A percentile compares a stretch with the other conserved stretches of the same genome.
phyloP scores from a whole-genome alignment of 441 rosid species.

The Geranium incanum region DNA sequence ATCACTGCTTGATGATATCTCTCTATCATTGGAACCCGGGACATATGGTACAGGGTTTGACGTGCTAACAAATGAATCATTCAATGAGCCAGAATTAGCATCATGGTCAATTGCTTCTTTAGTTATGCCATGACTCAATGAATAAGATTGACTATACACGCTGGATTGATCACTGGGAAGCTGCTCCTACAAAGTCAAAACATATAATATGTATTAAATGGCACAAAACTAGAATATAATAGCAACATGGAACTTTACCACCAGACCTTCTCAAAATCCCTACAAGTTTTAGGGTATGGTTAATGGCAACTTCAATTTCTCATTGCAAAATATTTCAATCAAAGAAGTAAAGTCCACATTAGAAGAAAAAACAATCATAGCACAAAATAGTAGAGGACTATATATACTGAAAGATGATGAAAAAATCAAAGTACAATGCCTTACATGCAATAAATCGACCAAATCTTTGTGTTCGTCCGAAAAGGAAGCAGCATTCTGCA shows the following conservation, averaged over 20 bases:
- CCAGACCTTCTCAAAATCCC: background rate
- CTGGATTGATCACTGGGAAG: slow-evolving; percentile 30
- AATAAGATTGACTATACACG: slow-evolving; percentile 35
- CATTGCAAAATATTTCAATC: background rate
- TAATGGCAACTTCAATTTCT: background rate
- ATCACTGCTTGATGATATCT: slow-evolving; percentile 16
- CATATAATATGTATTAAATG: slow-evolving; percentile 8
- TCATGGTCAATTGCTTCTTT: slow-evolving; percentile 28
- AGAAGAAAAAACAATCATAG: background rate
- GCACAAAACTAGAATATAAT: background rate
- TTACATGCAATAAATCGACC: slow-evolving; percentile 38
- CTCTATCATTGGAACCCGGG: slow-evolving; percentile 19
- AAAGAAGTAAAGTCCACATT: background rate
- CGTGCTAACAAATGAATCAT: slow-evolving; percentile 17
- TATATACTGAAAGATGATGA: background rate
- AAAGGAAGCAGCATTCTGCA: slow-evolving; percentile 20
- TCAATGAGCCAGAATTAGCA: slow-evolving; percentile 30
- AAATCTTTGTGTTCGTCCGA: slow-evolving; percentile 21
- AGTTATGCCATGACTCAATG: slow-evolving; percentile 33
- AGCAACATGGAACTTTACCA: background rate
- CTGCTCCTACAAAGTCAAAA: slow-evolving; percentile 35
- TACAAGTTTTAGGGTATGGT: background rate
- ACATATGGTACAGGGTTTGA: slow-evolving; percentile 24
- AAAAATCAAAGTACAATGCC: background rate
- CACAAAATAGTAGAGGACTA: background rate